Conservation (phyloP, 306 rosid species). For the Styphnolobium japonicum region DNA sequence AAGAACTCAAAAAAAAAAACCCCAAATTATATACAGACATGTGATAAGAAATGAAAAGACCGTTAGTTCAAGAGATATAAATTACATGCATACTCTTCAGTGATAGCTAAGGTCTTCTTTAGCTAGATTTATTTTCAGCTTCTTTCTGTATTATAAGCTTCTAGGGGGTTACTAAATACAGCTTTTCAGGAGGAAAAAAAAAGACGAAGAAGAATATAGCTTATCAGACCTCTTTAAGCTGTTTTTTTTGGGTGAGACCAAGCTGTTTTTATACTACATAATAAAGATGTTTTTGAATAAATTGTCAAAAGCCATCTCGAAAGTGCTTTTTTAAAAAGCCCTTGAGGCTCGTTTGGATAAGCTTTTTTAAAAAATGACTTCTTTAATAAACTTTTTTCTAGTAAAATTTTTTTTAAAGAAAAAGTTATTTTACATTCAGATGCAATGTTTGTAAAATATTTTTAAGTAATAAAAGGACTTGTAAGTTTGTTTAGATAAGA, state of each 20-base stretch:
- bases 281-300: background rate
- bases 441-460: too few relatives aligned
- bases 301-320: background rate
- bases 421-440: too few relatives aligned
- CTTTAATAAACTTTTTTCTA: too few relatives aligned
- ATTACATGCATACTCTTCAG: background rate
- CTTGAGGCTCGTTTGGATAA: too few relatives aligned
- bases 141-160: background rate
- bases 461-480: too few relatives aligned
- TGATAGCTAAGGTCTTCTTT: constrained; percentile 6
- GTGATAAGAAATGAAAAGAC: constrained; percentile 14
- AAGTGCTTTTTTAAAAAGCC: background rate
- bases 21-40: background rate
- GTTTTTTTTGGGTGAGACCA: too few relatives aligned
- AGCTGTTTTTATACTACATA: background rate
- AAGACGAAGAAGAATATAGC: background rate
- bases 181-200: background rate
- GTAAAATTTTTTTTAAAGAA: too few relatives aligned
- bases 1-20: too few relatives aligned
- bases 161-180: constrained; percentile 3
- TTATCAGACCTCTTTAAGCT: background rate
- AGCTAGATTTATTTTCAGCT: background rate
- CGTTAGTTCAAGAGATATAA: constrained; percentile 10
- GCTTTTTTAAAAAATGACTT: too few relatives aligned
- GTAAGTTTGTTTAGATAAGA: too few relatives aligned